Evolutionary conservation across 73 alveolate species (phyloP), one percentile per base, ranked within the genome.

Genomic region (Paramecium biaurelia): DNA sequence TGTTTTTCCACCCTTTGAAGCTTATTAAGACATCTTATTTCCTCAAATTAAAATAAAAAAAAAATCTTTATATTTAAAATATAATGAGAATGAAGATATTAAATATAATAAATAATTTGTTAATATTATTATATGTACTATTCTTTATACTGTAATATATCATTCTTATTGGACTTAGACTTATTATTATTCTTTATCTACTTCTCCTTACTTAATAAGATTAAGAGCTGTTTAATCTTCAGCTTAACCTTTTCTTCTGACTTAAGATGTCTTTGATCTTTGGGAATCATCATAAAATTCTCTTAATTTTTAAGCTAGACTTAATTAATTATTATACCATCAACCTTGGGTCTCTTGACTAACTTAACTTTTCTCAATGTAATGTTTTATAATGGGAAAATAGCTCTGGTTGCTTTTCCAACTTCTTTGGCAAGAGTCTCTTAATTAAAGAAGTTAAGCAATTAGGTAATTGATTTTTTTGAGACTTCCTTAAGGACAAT

Each of bases 351-450:
- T 94, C 98, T 96, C 97, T 98, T 98, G 93, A 98, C 95, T 59
- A 96, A 94, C 95, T 98, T 98, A 85, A 95, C 98, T 97, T 97
- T 98, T 86, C 97, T 96, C 93, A 98, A 88, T 89, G 95, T 94
- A 76, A 96, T 95, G 96, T 97, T 94, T 87, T 96, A 95, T 92
- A 98, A 96, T 41, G 99, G 99, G 97, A 88, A 97, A 96, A 98
- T 98, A 70, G 76, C 70, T 43, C 88, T 93, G 92, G 98, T 93
- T 59, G 95, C 96, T 94, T 98, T 94, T 58, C 92, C 95, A 95
- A 98, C 95, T 82, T 86, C 93, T 93, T 95, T 96, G 92, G 95
- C 92, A 85, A 96, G 74, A 45, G 93, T 76, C 53, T 96, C 99
- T 53, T 93, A 93, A 79, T 93, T 92, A 57, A 95, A 92, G 79